Conservation (phyloP, 495 filamentous ascomycete species). For the Penicillium malachiteum region DNA sequence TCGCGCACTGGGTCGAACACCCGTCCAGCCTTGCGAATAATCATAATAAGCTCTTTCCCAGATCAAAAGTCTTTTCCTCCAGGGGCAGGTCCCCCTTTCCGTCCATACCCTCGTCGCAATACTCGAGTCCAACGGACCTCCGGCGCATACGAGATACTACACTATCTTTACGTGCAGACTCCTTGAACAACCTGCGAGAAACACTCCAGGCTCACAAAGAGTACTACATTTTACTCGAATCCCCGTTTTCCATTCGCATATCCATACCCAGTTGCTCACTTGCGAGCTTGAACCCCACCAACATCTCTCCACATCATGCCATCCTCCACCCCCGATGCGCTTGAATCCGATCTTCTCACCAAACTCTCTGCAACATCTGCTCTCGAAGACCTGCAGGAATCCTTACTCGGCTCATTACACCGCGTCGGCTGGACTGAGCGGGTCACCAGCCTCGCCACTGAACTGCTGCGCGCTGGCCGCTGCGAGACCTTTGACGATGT, state of each 20-base stretch:
- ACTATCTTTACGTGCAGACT: background rate
- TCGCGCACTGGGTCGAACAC: slow-evolving; percentile 6
- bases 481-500: slow-evolving; percentile 50
- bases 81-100: slow-evolving; percentile 20
- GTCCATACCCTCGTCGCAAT: background rate
- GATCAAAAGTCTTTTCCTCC: slow-evolving; percentile 1
- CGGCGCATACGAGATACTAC: slow-evolving; percentile 14
- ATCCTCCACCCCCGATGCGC: slow-evolving; percentile 34
- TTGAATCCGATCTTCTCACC: slow-evolving; percentile 47
- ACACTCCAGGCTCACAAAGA: background rate
- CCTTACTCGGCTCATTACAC: slow-evolving; percentile 42
- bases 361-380: slow-evolving; percentile 43
- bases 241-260: background rate
- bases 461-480: slow-evolving; percentile 47
- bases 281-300: slow-evolving; percentile 4
- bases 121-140: background rate
- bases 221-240: background rate
- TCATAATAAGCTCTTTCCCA: slow-evolving; percentile 10
- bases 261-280: background rate
- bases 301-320: slow-evolving; percentile 18
- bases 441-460: slow-evolving; percentile 37
- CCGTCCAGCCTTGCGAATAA: slow-evolving; percentile 9
- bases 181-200: background rate
- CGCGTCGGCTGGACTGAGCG: slow-evolving; percentile 46
- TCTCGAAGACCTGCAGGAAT: slow-evolving; percentile 44